phyloP scores from a whole-genome alignment of 805 yeast species.

The Kuraishia ogatae region DNA sequence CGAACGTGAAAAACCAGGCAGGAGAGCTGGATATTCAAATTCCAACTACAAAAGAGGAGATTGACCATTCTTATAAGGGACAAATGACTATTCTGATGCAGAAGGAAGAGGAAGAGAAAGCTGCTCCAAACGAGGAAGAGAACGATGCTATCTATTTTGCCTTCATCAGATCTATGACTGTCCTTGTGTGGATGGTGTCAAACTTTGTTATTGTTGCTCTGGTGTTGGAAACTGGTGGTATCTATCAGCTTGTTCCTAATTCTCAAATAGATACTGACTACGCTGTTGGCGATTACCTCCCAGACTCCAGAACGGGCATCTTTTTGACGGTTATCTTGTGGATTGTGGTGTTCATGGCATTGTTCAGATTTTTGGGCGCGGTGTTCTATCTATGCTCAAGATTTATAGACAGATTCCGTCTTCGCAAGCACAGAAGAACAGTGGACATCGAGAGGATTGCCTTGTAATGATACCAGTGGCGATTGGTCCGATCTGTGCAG shows the following conservation, averaged over 20 bases:
- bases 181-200: slow-evolving; percentile 80
- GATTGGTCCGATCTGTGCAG: background rate
- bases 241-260: slow-evolving; percentile 34
- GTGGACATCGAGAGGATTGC: background rate
- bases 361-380: slow-evolving; percentile 75
- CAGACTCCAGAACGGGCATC: slow-evolving; percentile 39
- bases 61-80: slow-evolving; percentile 64
- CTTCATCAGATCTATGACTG: slow-evolving; percentile 80
- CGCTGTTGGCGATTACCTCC: slow-evolving; percentile 19
- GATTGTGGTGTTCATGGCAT: slow-evolving; percentile 88
- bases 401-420: background rate
- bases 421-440: background rate
- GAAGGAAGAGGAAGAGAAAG: slow-evolving; percentile 22
- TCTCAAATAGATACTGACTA: slow-evolving; percentile 10
- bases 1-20: slow-evolving; percentile 51
- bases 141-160: slow-evolving; percentile 78
- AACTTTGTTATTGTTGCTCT: slow-evolving; percentile 77
- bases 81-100: slow-evolving; percentile 51
- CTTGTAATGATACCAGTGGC: background rate
- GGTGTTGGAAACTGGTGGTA: slow-evolving; percentile 80
- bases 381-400: slow-evolving; percentile 39
- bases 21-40: slow-evolving; percentile 63
- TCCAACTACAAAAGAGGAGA: slow-evolving; percentile 70
- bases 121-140: slow-evolving; percentile 30
- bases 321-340: slow-evolving; percentile 83